Base-by-base conservation (phyloP, 2,329 filamentous ascomycete species). In the Diaporthe helianthi region DNA sequence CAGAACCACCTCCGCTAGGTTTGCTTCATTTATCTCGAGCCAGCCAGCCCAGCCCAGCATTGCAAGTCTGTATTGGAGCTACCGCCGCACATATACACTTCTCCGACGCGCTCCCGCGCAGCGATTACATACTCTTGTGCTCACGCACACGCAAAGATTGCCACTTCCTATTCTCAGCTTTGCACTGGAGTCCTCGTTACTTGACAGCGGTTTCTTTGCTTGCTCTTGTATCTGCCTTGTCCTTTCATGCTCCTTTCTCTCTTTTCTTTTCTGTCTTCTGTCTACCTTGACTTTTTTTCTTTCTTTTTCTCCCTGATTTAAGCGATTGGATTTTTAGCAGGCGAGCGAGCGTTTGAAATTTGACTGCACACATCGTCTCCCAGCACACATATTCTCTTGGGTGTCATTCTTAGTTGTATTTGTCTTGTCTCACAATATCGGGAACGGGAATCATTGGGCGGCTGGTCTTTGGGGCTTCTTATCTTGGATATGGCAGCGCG, bases 281-380 rank as follows among this genome's bases (percentile, higher is more conserved):
- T 75, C 74, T 69, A 69, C 65, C 75, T 76, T 74, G 60, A 67
- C 72, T 75, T 74, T 71, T 71, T 74, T 44, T 9, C 65, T 75
- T 76, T 74, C 55, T 67, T 72, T 74, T 73, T 71, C 70, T 74
- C 71, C 72, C 67, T 73, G 71, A 74, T 66, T 76, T 72, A 72
- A 46, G 65, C 65, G 65, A 58, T 9, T 67, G 52, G 58, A 41
- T 51, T 67, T 67, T 73, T 76, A 80, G 77, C 76, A 77, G 78
- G 77, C 76, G 76, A 79, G 77, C 75, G 77, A 79, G 78, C 81
- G 77, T 80, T 76, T 78, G 77, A 74, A 77, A 76, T 76, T 73
- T 33, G 47, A 69, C 58, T 49, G 41, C 46, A 58, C 53, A 41
- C 41, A 68, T 54, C 31, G 29, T 5, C 19, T 38, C 46, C 44